phyloP scores from a whole-genome alignment of 345 rosid genomes.

The Corchorus olitorius region DNA sequence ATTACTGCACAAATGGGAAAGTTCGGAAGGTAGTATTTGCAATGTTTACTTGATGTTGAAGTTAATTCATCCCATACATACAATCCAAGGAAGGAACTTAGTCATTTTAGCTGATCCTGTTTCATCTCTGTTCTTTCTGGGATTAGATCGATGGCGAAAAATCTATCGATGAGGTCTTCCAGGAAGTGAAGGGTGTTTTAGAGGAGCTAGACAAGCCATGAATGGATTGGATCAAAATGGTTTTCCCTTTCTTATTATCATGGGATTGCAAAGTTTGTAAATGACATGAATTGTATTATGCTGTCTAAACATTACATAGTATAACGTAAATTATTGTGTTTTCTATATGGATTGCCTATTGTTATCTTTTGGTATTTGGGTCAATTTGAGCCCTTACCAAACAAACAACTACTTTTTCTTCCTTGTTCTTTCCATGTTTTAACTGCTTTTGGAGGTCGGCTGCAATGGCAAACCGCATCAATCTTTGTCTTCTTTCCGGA shows the following conservation, averaged over 20 bases:
- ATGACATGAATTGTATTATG: neutral
- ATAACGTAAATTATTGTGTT: too few relatives aligned
- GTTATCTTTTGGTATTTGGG: too few relatives aligned
- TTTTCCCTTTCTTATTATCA: neutral
- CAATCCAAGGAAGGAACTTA: neutral
- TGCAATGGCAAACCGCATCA: too few relatives aligned
- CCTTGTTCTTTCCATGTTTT: too few relatives aligned
- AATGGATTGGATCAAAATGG: neutral
- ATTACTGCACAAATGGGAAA: neutral
- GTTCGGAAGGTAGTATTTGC: neutral
- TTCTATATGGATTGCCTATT: too few relatives aligned
- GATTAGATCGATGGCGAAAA: constrained; percentile 3
- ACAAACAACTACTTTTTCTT: too few relatives aligned
- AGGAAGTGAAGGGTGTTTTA: neutral
- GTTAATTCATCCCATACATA: neutral
- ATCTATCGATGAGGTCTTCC: neutral
- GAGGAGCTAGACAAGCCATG: neutral
- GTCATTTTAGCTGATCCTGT: neutral
- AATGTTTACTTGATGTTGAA: too few relatives aligned
- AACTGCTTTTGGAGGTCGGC: too few relatives aligned
- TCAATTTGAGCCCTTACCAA: too few relatives aligned
- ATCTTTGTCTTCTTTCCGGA: too few relatives aligned
- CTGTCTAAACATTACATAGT: neutral
- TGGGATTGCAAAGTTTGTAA: neutral
- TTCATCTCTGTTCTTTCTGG: neutral